phyloP scores from a whole-genome alignment of 495 filamentous ascomycete species.

The Penicillium fimorum region DNA sequence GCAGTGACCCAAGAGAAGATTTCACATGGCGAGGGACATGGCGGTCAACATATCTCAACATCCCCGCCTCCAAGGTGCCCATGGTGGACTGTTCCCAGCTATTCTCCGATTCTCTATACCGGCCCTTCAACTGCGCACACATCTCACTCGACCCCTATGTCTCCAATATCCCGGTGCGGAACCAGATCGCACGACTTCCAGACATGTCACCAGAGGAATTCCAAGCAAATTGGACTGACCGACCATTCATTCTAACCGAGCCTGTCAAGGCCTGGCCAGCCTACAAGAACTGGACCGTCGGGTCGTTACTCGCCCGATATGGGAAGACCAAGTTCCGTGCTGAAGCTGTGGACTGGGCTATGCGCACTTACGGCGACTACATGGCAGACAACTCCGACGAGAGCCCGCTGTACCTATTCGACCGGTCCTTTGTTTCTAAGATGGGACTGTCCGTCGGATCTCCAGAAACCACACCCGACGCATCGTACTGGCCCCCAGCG shows the following conservation, averaged over 20 bases:
- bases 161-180: slow-evolving; percentile 66
- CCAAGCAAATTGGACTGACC: slow-evolving; percentile 68
- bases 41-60: slow-evolving; percentile 73
- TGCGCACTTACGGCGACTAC: slow-evolving; percentile 77
- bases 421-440: slow-evolving; percentile 82
- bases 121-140: slow-evolving; percentile 87
- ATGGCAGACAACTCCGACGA: slow-evolving; percentile 83
- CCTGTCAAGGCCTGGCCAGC: slow-evolving; percentile 84
- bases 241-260: slow-evolving; percentile 83
- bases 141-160: slow-evolving; percentile 64
- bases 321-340: slow-evolving; percentile 72
- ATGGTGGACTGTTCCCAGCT: slow-evolving; percentile 63
- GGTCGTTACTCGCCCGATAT: slow-evolving; percentile 61
- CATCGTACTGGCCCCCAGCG: slow-evolving; percentile 76
- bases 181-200: slow-evolving; percentile 68
- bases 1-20: slow-evolving; percentile 40
- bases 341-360: slow-evolving; percentile 90
- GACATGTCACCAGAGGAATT: slow-evolving; percentile 74
- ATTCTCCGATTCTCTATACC: slow-evolving; percentile 89
- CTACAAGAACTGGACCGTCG: slow-evolving; percentile 70
- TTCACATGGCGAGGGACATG: slow-evolving; percentile 83
- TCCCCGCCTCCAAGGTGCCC: slow-evolving; percentile 57
- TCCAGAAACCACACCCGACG: slow-evolving; percentile 38
- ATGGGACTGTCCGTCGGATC: slow-evolving; percentile 68
- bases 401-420: slow-evolving; percentile 91